phyloP scores from a whole-genome alignment of 1,284 basidiomycete species.

The Ceratobasidium sp. region DNA sequence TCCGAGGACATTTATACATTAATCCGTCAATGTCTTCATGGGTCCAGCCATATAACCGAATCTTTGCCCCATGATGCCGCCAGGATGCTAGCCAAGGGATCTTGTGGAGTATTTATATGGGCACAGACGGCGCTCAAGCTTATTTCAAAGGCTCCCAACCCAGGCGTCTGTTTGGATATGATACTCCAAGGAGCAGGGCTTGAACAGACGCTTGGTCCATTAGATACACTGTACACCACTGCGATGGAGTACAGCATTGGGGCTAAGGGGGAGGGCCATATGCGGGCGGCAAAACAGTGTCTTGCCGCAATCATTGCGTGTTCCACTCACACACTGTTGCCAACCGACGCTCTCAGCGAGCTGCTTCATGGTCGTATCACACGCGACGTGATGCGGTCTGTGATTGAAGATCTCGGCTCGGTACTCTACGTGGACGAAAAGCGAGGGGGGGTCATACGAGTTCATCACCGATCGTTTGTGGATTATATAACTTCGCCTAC shows the following conservation, averaged over 20 bases:
- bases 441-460: not conserved
- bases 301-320: slow-evolving; percentile 1
- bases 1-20: not conserved
- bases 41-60: not conserved
- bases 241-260: not conserved
- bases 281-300: not conserved
- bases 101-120: slow-evolving; percentile 31
- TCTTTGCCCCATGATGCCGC: not conserved
- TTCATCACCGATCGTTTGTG: not conserved
- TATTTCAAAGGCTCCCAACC: not conserved
- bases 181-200: no score
- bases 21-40: not conserved
- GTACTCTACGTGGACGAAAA: not conserved
- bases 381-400: not conserved
- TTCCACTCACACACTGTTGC: not conserved
- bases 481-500: not conserved
- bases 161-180: not conserved
- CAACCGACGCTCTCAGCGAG: not conserved
- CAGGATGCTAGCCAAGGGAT: not conserved
- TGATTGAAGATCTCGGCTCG: not conserved
- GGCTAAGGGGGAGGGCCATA: not conserved
- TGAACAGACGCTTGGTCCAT: not conserved
- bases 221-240: not conserved
- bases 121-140: slow-evolving; percentile 12
- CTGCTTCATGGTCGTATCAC: not conserved